Evolutionary conservation across 2,329 filamentous ascomycete genomes (phyloP), one percentile per base, ranked within the genome.

Genomic region (Arachnomyces sp.): DNA sequence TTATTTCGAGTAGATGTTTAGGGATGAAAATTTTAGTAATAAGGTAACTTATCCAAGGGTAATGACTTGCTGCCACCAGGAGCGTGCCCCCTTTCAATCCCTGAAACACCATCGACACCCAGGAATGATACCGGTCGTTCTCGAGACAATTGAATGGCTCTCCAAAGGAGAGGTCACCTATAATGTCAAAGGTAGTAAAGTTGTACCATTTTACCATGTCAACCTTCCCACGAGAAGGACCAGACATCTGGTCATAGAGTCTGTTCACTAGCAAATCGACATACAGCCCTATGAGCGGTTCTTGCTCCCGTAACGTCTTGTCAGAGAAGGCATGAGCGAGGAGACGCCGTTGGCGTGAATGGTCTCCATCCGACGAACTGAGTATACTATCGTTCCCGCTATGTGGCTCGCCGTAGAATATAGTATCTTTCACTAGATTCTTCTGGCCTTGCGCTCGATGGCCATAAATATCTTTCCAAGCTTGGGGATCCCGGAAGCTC

Each of bases 321-420:
- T 70, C 67, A 0, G 66, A 67, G 44, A 72, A 71, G 0, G 61
- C 65, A 40, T 63, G 58, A 0, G 59, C 51, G 6, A 71, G 40
- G 1, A 60, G 43, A 0, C 56, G 50, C 14, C 65, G 57, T 16
- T 53, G 42, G 3, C 52, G 45, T 8, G 43, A 36, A 38, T 63
- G 60, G 34, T 51, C 44, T 17, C 45, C 48, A 36, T 48, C 50
- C 28, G 48, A 38, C 30, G 44, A 37, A 16, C 35, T 45, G 7
- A 56, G 39, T 21, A 56, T 46, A 21, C 45, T 44, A 1, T 30
- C n/a, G 11, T 42, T 34, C n/a, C 46, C 34, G 7, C 11, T 37
- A 7, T 50, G 42, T 4, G 44, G 7, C 7, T 43, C 41, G 9
- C 28, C 36, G 28, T 51, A 50, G 30, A 48, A 50, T 44, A 45